Evolutionary conservation across 495 filamentous ascomycete species (phyloP).

Genomic region (Aspergillus nidulans): DNA sequence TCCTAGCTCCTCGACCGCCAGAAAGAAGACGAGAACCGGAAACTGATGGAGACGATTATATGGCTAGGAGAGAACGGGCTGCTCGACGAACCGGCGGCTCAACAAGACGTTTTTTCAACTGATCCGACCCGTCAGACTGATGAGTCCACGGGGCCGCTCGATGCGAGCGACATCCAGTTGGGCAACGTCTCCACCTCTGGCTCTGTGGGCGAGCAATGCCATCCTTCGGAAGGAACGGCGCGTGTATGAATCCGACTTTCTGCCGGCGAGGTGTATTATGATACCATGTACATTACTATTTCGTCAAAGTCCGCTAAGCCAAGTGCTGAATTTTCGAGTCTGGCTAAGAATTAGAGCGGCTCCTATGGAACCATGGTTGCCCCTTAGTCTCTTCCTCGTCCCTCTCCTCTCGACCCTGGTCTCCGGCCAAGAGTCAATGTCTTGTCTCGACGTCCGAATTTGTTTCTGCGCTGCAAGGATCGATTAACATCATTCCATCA

Average conservation of each 20-base stretch:
- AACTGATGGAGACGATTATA: conserved; percentile 40
- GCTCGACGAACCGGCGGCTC: conserved; percentile 7
- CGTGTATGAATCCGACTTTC: neutral
- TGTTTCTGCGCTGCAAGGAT: too few species aligned
- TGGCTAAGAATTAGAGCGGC: too few species aligned
- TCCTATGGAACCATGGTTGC: neutral
- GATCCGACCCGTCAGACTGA: neutral
- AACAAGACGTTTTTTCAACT: neutral
- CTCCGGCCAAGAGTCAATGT: too few species aligned
- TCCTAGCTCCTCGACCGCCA: conserved; percentile 45
- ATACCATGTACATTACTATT: neutral
- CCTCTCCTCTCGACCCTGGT: neutral
- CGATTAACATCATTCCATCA: neutral
- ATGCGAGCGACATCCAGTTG: neutral
- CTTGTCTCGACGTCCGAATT: too few species aligned
- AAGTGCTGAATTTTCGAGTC: too few species aligned
- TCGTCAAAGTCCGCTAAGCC: too few species aligned
- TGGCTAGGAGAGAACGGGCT: conserved; percentile 42
- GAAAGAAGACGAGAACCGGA: conserved; percentile 39
- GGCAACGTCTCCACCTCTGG: neutral
- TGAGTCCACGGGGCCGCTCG: neutral
- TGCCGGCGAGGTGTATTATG: neutral
- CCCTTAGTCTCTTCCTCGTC: neutral
- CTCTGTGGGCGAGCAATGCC: neutral
- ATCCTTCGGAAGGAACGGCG: neutral